phyloP scores from a whole-genome alignment of 257 asterid genomes.

The Catharanthus roseus region DNA sequence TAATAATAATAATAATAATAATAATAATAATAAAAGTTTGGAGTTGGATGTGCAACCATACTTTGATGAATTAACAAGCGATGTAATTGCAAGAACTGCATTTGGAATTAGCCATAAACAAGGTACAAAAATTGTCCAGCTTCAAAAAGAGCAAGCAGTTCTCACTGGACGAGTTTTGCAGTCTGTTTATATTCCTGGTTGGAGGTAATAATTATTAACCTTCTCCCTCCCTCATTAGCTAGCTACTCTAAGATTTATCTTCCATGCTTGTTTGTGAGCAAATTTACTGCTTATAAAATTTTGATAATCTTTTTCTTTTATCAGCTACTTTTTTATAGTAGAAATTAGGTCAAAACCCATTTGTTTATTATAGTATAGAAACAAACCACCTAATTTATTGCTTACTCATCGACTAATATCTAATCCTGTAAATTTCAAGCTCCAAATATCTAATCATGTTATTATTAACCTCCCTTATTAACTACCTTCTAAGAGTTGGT shows the following conservation, averaged over 20 bases:
- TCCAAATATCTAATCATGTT: too few relatives aligned
- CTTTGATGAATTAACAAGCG: constrained; percentile 24
- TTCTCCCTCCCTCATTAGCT: not conserved
- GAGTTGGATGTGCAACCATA: constrained; percentile 33
- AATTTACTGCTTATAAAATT: too few relatives aligned
- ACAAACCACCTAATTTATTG: too few relatives aligned
- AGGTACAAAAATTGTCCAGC: constrained; percentile 4
- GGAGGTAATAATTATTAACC: constrained; percentile 4
- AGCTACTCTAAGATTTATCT: not conserved
- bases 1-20: too few relatives aligned
- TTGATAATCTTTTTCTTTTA: too few relatives aligned
- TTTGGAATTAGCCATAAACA: constrained; percentile 4
- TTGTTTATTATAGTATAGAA: too few relatives aligned
- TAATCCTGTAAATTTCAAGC: too few relatives aligned
- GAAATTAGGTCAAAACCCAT: too few relatives aligned
- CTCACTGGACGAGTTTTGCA: constrained; percentile 5
- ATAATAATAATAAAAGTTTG: too few relatives aligned
- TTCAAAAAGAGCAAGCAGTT: not conserved
- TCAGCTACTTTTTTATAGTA: too few relatives aligned
- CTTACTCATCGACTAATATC: too few relatives aligned
- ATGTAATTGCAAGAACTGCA: constrained; percentile 5
- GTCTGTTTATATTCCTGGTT: constrained; percentile 10
- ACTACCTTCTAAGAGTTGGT: not conserved
- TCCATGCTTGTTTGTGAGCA: too few relatives aligned
- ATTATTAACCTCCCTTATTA: not conserved